Evolutionary conservation across 805 yeast genomes (phyloP).

Genomic region (Teunomyces pallodes): DNA sequence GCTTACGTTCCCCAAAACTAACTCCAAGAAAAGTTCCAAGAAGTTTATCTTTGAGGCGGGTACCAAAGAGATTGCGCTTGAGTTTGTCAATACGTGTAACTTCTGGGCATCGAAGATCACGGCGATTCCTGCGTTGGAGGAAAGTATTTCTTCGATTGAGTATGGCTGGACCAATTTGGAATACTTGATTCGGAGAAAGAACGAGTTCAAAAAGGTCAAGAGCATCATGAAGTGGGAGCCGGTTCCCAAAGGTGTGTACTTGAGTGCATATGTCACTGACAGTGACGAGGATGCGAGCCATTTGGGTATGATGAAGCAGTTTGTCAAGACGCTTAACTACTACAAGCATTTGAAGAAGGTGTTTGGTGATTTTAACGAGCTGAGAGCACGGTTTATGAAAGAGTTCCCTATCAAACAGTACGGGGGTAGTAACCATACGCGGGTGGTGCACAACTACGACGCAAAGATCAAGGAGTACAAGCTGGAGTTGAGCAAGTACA

Average conservation of each 20-base stretch:
- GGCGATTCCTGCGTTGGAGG: conserved; percentile 68
- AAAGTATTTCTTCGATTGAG: conserved; percentile 71
- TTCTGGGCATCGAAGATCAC: conserved; percentile 89
- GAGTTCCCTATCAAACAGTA: conserved; percentile 21
- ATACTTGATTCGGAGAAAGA: conserved; percentile 23
- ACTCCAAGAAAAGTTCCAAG: conserved; percentile 31
- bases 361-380: conserved; percentile 30
- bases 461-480: conserved; percentile 43
- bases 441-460: conserved; percentile 38
- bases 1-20: conserved; percentile 49
- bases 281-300: conserved; percentile 25
- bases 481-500: conserved; percentile 44
- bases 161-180: conserved; percentile 70
- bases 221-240: conserved; percentile 44
- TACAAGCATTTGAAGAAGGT: conserved; percentile 37
- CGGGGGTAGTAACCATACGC: conserved; percentile 30
- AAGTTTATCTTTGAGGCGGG: conserved; percentile 64
- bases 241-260: conserved; percentile 39
- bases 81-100: conserved; percentile 74
- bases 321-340: conserved; percentile 39
- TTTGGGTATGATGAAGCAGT: conserved; percentile 43
- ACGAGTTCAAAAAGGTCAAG: conserved; percentile 30
- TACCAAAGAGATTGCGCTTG: conserved; percentile 62
- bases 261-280: conserved; percentile 29
- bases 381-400: conserved; percentile 28